A percentile compares a stretch with the other conserved stretches of the same genome.
Conservation (phyloP, 2,329 filamentous ascomycete genomes). For the Fusarium kyushuense region DNA sequence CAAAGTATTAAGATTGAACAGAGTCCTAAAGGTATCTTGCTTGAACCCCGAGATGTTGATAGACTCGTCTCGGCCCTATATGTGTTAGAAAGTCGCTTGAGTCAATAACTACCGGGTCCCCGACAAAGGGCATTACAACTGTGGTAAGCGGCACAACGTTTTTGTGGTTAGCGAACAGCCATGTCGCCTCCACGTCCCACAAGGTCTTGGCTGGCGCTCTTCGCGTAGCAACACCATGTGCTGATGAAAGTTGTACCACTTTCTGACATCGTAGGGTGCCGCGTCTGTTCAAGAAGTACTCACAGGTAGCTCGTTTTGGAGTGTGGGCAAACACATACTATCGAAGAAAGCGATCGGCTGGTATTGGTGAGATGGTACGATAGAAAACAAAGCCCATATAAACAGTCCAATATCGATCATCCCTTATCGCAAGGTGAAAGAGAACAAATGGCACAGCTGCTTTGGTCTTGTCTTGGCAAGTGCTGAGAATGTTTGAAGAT, state of each 20-base stretch:
- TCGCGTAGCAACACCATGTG: conserved; percentile 39
- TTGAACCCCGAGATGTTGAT: neutral
- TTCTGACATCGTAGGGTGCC: conserved; percentile 29
- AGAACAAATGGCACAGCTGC: conserved; percentile 7
- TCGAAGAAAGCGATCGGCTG: conserved; percentile 12
- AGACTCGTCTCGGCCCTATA: neutral
- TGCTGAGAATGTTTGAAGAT: conserved; percentile 41
- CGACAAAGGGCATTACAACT: conserved; percentile 10
- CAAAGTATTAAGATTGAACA: conserved; percentile 15
- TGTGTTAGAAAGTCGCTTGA: neutral
- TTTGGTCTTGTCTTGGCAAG: conserved; percentile 39
- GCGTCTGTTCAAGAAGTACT: conserved; percentile 1
- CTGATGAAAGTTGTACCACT: conserved; percentile 22
- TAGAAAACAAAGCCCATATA: conserved; percentile 12
- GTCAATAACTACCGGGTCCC: neutral
- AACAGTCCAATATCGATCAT: conserved; percentile 9
- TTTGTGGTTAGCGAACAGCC: conserved; percentile 36
- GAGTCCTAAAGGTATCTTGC: neutral
- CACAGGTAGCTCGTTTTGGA: conserved; percentile 2
- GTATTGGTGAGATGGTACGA: conserved; percentile 18
- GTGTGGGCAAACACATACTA: neutral
- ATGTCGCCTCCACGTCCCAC: conserved; percentile 36
- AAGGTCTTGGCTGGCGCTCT: conserved; percentile 33
- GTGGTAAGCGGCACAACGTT: conserved; percentile 20
- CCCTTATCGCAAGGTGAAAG: conserved; percentile 30